Evolutionary conservation across 2,329 filamentous ascomycete species (phyloP).

Genomic region (Cladosporium sp.): DNA sequence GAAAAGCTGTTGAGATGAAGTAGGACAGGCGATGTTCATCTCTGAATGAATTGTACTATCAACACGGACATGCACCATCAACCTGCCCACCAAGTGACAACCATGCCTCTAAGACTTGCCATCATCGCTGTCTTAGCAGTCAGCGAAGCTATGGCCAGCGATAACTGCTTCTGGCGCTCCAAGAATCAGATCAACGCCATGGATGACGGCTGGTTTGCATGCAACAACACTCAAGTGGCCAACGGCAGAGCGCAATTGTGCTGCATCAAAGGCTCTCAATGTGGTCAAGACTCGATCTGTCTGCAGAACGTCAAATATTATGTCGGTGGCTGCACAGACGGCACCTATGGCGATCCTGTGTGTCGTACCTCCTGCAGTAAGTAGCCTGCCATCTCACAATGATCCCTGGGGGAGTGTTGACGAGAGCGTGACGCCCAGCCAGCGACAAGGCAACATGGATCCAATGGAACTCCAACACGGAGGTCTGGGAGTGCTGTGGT

Average conservation of each 20-base stretch:
- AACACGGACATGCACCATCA: neutral
- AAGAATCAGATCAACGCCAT: slow-evolving; percentile 12
- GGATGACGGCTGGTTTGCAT: slow-evolving; percentile 17
- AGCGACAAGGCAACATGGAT: slow-evolving; percentile 19
- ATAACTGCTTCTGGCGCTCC: slow-evolving; percentile 22
- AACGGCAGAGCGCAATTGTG: slow-evolving; percentile 19
- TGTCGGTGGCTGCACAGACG: slow-evolving; percentile 22
- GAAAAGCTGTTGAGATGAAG: neutral
- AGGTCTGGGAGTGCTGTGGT: slow-evolving; percentile 22
- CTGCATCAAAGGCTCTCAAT: slow-evolving; percentile 19
- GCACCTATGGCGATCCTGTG: slow-evolving; percentile 18
- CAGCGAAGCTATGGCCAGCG: neutral
- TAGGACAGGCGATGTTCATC: neutral
- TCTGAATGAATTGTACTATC: neutral
- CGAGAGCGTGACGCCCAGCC: neutral
- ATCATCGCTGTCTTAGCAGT: neutral
- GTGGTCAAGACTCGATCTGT: slow-evolving; percentile 21
- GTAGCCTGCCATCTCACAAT: neutral
- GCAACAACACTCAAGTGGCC: slow-evolving; percentile 21
- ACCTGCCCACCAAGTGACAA: neutral
- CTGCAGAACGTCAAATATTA: slow-evolving; percentile 1
- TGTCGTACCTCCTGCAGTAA: slow-evolving; percentile 22
- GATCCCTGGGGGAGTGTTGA: neutral
- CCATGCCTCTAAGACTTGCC: neutral
- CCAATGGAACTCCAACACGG: slow-evolving; percentile 12